A percentile compares a stretch with the other conserved stretches of the same genome.
These are phyloP conservation scores for Raphanus hybrid DNA, from an alignment of 441 rosid species.

Conservation along the genomic window DNA sequence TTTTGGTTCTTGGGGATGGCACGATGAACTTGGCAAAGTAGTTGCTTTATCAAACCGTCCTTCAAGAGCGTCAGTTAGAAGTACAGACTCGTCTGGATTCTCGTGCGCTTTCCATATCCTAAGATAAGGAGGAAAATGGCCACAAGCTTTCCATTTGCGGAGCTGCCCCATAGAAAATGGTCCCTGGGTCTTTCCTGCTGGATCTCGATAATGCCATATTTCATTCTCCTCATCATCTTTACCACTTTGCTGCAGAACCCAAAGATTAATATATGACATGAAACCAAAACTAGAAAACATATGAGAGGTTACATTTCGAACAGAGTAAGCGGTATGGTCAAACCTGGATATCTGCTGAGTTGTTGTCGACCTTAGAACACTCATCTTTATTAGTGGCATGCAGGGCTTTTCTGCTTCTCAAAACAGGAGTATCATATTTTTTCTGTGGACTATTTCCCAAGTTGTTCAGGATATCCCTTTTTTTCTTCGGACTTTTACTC, in stretches of 20 bases:
- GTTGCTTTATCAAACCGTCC: slow-evolving; percentile 49
- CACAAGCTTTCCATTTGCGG: slow-evolving; percentile 75
- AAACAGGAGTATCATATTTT: slow-evolving; percentile 42
- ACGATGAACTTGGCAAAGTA: slow-evolving; percentile 35
- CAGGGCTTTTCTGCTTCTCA: slow-evolving; percentile 40
- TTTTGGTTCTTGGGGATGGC: slow-evolving; percentile 44
- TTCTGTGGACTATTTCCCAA: slow-evolving; percentile 47
- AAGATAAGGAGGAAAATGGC: slow-evolving; percentile 76
- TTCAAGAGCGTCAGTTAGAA: slow-evolving; percentile 76
- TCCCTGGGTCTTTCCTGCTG: slow-evolving; percentile 85
- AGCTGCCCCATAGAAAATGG: slow-evolving; percentile 82
- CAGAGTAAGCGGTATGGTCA: slow-evolving; percentile 38
- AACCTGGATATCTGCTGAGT: slow-evolving; percentile 45
- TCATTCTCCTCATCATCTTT: slow-evolving; percentile 56
- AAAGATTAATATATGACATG: slow-evolving; percentile 36
- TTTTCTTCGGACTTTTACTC: slow-evolving; percentile 45
- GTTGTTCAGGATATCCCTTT: slow-evolving; percentile 46
- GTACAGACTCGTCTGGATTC: slow-evolving; percentile 69
- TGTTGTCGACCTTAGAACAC: slow-evolving; percentile 42
- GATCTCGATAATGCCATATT: slow-evolving; percentile 93
- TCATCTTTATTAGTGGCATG: slow-evolving; percentile 50
- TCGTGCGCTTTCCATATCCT: slow-evolving; percentile 80
- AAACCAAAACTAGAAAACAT: slow-evolving; percentile 44
- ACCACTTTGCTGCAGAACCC: slow-evolving; percentile 48
- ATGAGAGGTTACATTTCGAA: slow-evolving; percentile 44